phyloP scores from a whole-genome alignment of 2,329 filamentous ascomycete species.

The Orbilia quercus region DNA sequence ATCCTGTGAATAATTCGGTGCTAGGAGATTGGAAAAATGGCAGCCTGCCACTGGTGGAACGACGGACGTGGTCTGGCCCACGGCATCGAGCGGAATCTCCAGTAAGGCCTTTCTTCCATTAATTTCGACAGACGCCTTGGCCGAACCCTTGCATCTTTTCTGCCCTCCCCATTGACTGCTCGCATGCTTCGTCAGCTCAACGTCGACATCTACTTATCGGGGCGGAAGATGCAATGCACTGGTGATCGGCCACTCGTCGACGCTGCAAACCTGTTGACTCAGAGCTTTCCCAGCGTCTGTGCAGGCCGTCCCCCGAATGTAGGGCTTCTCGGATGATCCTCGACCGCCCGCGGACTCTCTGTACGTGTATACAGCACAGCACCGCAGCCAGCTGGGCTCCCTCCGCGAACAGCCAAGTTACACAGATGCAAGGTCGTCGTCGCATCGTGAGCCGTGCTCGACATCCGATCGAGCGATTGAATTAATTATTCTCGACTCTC shows the following conservation, averaged over 20 bases:
- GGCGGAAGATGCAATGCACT: conserved; percentile 18
- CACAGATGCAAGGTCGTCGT: conserved; percentile 26
- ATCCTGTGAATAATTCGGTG: neutral
- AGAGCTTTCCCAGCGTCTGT: neutral
- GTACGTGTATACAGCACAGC: too few relatives aligned
- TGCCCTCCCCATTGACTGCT: conserved; percentile 1
- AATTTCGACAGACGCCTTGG: conserved; percentile 38
- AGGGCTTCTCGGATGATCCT: conserved; percentile 46
- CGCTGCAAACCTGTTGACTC: conserved; percentile 3
- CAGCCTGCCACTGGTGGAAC: conserved; percentile 29
- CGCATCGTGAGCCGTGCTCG: neutral
- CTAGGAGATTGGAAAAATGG: conserved; percentile 48
- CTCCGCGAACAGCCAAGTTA: conserved; percentile 47
- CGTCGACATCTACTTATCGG: conserved; percentile 7
- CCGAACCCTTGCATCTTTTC: conserved; percentile 7
- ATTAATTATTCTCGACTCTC: neutral
- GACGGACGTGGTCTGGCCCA: conserved; percentile 49
- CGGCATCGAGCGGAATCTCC: conserved; percentile 46
- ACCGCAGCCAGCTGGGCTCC: neutral
- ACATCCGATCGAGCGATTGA: too few relatives aligned
- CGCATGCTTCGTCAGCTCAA: conserved; percentile 34
- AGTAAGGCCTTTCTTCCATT: conserved; percentile 27
- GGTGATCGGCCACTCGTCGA: conserved; percentile 25
- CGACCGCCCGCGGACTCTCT: conserved; percentile 35
- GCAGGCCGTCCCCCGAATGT: conserved; percentile 30